Evolutionary conservation across 2,329 filamentous ascomycete genomes (phyloP).

Genomic region (Zarea fungicola): DNA sequence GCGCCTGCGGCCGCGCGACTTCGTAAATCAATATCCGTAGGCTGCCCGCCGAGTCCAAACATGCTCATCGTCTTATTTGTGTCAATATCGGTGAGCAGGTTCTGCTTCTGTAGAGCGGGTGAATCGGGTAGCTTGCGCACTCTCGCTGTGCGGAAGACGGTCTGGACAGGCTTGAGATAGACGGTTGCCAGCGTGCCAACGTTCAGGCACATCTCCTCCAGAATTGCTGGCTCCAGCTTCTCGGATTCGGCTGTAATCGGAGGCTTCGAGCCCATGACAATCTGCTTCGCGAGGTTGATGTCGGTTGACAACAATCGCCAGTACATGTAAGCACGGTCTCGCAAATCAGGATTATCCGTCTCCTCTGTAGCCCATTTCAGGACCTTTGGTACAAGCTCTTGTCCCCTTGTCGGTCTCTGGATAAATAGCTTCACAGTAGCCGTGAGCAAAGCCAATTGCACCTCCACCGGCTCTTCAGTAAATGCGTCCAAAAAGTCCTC

Average conservation of each 20-base stretch:
- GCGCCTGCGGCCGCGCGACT: slow-evolving; percentile 24
- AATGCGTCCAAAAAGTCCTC: slow-evolving; percentile 96
- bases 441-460: slow-evolving; percentile 88
- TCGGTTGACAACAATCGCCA: slow-evolving; percentile 94
- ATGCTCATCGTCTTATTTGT: slow-evolving; percentile 56
- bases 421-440: slow-evolving; percentile 98
- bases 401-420: slow-evolving; percentile 89
- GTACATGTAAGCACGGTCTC: slow-evolving; percentile 98
- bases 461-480: slow-evolving; percentile 89
- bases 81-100: slow-evolving; percentile 49
- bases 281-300: slow-evolving; percentile 74
- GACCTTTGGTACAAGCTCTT: slow-evolving; percentile 87
- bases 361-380: slow-evolving; percentile 98
- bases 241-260: slow-evolving; percentile 95
- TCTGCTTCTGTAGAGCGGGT: slow-evolving; percentile 75
- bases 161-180: slow-evolving; percentile 95
- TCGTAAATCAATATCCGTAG: slow-evolving; percentile 45
- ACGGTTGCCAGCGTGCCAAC: slow-evolving; percentile 95
- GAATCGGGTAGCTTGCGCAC: slow-evolving; percentile 74
- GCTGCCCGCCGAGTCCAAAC: slow-evolving; percentile 48
- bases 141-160: slow-evolving; percentile 87
- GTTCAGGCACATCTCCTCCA: slow-evolving; percentile 96
- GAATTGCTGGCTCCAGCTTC: slow-evolving; percentile 80
- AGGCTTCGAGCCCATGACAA: slow-evolving; percentile 97
- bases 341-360: slow-evolving; percentile 96